Evolutionary conservation across 306 rosid species (phyloP), one percentile per base, ranked within the genome.

Genomic region (Lotus japonicus): DNA sequence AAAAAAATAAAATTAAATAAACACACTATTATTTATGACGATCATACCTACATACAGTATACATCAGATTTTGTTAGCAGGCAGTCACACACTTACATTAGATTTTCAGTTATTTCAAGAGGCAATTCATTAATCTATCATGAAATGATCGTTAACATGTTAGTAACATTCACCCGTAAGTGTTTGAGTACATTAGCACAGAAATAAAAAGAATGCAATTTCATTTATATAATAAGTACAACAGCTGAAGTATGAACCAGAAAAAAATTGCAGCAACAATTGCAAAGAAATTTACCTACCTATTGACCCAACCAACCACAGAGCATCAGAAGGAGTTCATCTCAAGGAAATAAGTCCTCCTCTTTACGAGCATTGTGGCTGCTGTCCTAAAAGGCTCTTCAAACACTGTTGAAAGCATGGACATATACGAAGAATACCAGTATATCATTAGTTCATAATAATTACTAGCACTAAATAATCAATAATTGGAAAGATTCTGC

Each of bases 311-410:
- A 23, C 50, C 69, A 65, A 16, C 17, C 39, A 14, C 9, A 9
- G 62, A 38, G 14, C 39, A 81, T 88, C 87, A 95, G 83, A 95
- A 95, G 16, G 99, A 95, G 79, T 95, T 95, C 97, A 95, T 95
- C 88, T 95, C 99, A 61, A 95, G 96, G 73, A 92, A 90, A 83
- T 95, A 95, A 70, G 99, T 95, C 75, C 97, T 80, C 80, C 99
- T 85, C 87, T 90, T 90, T 18, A 95, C 85, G 68, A 95, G 85
- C 88, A 95, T 87, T 71, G 87, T 80, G 0, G 96, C 97, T 0
- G 97, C 99, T 0, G 95, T 81, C 46, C 97, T 83, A 18, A 83
- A 94, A 12, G 97, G 97, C 83, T 90, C 99, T 49, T 95, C 97
- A 6, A 95, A 95, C 0, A 96, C 99, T 0, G 89, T 74, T 0